Evolutionary conservation across 345 rosid species (phyloP).

Genomic region (Zanthoxylum bungeanum): DNA sequence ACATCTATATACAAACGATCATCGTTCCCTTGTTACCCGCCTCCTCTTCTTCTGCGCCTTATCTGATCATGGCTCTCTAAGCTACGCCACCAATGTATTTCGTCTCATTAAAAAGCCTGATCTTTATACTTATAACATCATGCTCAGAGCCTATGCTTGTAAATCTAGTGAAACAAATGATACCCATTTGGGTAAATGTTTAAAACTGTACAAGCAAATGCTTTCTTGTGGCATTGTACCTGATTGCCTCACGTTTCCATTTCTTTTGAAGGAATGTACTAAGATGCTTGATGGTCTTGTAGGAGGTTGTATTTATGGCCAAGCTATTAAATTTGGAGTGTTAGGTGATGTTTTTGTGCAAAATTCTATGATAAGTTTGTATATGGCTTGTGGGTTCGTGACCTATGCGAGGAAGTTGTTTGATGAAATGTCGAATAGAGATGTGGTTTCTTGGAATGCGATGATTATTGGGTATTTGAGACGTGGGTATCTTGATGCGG

Average conservation of each 20-base stretch:
- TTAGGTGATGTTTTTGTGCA: slow-evolving; percentile 37
- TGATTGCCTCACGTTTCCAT: slow-evolving; percentile 54
- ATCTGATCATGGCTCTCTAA: slow-evolving; percentile 35
- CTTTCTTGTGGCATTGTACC: slow-evolving; percentile 35
- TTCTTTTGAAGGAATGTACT: slow-evolving; percentile 54
- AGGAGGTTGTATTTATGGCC: slow-evolving; percentile 43
- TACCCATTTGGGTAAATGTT: slow-evolving; percentile 6
- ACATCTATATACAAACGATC: slow-evolving; percentile 14
- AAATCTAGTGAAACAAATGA: neutral
- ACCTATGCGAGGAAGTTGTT: slow-evolving; percentile 40
- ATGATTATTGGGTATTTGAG: slow-evolving; percentile 53
- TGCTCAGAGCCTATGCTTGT: slow-evolving; percentile 55
- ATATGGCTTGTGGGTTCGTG: slow-evolving; percentile 25
- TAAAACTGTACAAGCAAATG: slow-evolving; percentile 46
- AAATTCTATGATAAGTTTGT: slow-evolving; percentile 42
- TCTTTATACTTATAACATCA: slow-evolving; percentile 37
- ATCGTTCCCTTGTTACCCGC: slow-evolving; percentile 35
- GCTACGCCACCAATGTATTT: slow-evolving; percentile 41
- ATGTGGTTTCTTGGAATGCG: slow-evolving; percentile 58
- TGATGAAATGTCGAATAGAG: slow-evolving; percentile 48
- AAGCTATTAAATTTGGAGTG: slow-evolving; percentile 39
- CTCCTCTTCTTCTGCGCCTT: slow-evolving; percentile 50
- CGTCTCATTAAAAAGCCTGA: slow-evolving; percentile 26
- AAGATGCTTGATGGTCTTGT: slow-evolving; percentile 19
- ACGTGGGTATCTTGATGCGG: slow-evolving; percentile 40